These are phyloP conservation scores for Alternaria brassicae DNA, from an alignment of 2,329 filamentous ascomycete species.

Conservation along the genomic window DNA sequence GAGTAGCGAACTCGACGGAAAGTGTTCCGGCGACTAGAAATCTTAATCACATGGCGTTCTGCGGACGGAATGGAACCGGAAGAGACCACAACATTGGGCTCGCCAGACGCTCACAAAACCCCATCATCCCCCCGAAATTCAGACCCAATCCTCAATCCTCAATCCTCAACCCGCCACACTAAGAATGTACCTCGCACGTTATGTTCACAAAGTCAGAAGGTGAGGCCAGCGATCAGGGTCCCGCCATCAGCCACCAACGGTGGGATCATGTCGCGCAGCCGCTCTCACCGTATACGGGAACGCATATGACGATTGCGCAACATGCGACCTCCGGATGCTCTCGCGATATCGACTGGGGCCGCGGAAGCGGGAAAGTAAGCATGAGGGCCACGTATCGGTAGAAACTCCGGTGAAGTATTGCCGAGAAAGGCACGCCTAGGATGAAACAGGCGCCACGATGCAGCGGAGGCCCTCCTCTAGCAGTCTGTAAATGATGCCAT, in stretches of 20 bases:
- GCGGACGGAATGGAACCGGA: background rate
- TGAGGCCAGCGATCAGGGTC: slow-evolving; percentile 1
- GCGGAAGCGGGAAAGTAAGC: slow-evolving; percentile 26
- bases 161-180: background rate
- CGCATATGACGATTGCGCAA: slow-evolving; percentile 26
- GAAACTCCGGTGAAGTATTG: slow-evolving; percentile 9
- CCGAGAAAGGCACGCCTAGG: slow-evolving; percentile 15
- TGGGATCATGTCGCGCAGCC: slow-evolving; percentile 18
- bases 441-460: slow-evolving; percentile 15
- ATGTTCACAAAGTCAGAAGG: background rate
- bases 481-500: slow-evolving; percentile 6
- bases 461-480: slow-evolving; percentile 3
- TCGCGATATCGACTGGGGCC: slow-evolving; percentile 15
- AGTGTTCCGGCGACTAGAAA: background rate
- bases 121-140: background rate
- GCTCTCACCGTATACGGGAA: slow-evolving; percentile 15
- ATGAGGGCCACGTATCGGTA: slow-evolving; percentile 19
- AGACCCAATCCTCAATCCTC: background rate
- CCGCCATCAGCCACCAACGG: slow-evolving; percentile 9
- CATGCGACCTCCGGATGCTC: slow-evolving; percentile 17
- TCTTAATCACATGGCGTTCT: background rate
- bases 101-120: background rate
- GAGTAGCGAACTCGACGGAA: background rate
- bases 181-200: background rate
- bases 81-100: background rate